These are phyloP conservation scores for Rhodomyrtus psidioides DNA, from an alignment of 441 rosid genomes.

Conservation along the genomic window DNA sequence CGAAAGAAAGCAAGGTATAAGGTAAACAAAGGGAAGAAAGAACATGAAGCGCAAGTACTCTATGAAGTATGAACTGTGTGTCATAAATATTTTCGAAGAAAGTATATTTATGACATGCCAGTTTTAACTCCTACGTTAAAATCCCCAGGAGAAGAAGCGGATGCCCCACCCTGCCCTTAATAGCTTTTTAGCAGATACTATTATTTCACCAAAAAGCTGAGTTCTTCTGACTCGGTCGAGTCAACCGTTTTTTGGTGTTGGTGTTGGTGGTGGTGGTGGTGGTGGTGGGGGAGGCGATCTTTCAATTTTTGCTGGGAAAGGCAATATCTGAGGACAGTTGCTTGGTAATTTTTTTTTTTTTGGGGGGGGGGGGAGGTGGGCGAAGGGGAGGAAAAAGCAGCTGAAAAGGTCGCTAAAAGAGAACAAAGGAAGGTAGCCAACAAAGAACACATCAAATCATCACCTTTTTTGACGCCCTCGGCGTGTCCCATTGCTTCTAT, in stretches of 20 bases:
- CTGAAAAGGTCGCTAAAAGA: constrained; percentile 21
- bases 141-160: background rate
- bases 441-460: constrained; percentile 36
- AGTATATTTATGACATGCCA: background rate
- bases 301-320: background rate
- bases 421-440: constrained; percentile 4
- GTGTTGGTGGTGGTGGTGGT: background rate
- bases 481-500: background rate
- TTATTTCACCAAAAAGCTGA: background rate
- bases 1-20: background rate
- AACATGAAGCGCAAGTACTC: too few relatives aligned
- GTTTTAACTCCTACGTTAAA: background rate
- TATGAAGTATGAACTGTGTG: background rate
- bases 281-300: background rate
- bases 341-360: constrained; percentile 8
- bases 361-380: too few relatives aligned
- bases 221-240: background rate
- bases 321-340: constrained; percentile 4
- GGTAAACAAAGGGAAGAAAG: too few relatives aligned
- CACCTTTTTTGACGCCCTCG: constrained; percentile 18
- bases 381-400: constrained; percentile 2
- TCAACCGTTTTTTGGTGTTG: background rate
- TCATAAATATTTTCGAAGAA: background rate
- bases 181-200: background rate
- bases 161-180: background rate